These are phyloP conservation scores for Botrytis paeoniae DNA, from an alignment of 2,329 filamentous ascomycete species.

Conservation along the genomic window DNA sequence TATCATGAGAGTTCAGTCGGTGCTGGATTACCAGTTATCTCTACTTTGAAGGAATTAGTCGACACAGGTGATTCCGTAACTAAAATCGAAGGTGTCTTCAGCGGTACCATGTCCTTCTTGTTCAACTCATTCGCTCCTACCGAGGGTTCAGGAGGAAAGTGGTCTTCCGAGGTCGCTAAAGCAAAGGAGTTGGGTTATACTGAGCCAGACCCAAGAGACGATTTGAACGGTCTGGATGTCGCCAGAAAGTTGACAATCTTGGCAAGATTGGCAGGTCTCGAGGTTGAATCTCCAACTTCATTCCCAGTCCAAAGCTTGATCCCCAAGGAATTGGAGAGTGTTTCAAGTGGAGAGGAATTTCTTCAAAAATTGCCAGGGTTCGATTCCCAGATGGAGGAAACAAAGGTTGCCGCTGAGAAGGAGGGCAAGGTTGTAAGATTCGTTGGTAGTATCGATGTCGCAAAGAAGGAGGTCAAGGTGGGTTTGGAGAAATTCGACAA, in stretches of 20 bases:
- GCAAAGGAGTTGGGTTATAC: conserved; percentile 93
- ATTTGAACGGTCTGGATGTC: conserved; percentile 84
- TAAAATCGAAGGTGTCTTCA: conserved; percentile 95
- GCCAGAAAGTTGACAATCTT: conserved; percentile 96
- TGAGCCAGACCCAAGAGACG: conserved; percentile 81
- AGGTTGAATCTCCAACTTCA: conserved; percentile 76
- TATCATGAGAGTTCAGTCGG: conserved; percentile 96
- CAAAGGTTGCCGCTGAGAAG: conserved; percentile 79
- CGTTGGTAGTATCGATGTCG: conserved; percentile 88
- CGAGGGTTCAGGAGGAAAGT: conserved; percentile 70
- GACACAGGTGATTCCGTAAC: conserved; percentile 89
- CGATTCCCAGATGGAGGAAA: conserved; percentile 84
- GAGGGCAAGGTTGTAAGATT: conserved; percentile 92
- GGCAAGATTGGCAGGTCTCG: conserved; percentile 77
- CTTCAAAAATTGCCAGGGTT: conserved; percentile 75
- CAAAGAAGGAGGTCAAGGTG: conserved; percentile 79
- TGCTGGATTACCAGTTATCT: conserved; percentile 89
- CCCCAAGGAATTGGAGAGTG: conserved; percentile 77
- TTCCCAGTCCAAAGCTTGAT: conserved; percentile 96
- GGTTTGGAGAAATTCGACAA: conserved; percentile 86
- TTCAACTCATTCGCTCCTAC: conserved; percentile 96
- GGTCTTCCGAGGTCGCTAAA: conserved; percentile 87
- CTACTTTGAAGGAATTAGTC: conserved; percentile 89
- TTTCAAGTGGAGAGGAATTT: conserved; percentile 79
- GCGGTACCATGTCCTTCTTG: conserved; percentile 94